Percentiles rank a stretch among this genome's conserved stretches.
phyloP scores from a whole-genome alignment of 2,329 filamentous ascomycete genomes.

The Pseudogymnoascus sp. region DNA sequence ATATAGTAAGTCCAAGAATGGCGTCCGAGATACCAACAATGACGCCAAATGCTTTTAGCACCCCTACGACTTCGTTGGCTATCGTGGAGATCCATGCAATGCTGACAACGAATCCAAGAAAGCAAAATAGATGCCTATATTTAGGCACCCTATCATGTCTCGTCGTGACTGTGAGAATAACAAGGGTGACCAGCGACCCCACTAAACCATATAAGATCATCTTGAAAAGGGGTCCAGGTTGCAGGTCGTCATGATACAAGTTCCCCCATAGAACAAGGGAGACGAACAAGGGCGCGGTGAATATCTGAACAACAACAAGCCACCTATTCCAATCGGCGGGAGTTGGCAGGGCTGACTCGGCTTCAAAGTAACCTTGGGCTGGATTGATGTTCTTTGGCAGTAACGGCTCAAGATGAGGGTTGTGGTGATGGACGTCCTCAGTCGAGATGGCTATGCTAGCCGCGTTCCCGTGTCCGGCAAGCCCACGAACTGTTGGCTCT shows the following conservation, averaged over 20 bases:
- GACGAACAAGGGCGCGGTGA: slow-evolving; percentile 79
- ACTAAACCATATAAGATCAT: slow-evolving; percentile 58
- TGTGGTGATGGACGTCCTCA: slow-evolving; percentile 21
- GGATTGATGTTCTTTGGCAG: slow-evolving; percentile 13
- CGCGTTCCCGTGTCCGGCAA: slow-evolving; percentile 26
- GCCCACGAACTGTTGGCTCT: slow-evolving; percentile 12
- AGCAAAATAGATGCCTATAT: slow-evolving; percentile 72
- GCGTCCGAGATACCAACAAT: slow-evolving; percentile 91
- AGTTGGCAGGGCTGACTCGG: slow-evolving; percentile 8
- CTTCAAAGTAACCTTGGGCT: not conserved
- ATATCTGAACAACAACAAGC: slow-evolving; percentile 77
- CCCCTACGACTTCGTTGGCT: slow-evolving; percentile 88
- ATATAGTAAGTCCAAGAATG: slow-evolving; percentile 87
- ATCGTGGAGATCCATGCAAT: slow-evolving; percentile 97
- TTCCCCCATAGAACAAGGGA: slow-evolving; percentile 69
- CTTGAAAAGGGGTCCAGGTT: slow-evolving; percentile 43
- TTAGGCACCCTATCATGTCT: slow-evolving; percentile 57
- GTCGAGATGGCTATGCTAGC: slow-evolving; percentile 27
- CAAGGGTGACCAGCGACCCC: slow-evolving; percentile 58
- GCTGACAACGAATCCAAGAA: slow-evolving; percentile 81
- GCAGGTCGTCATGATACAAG: slow-evolving; percentile 47
- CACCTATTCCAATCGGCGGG: slow-evolving; percentile 70
- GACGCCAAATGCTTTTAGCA: slow-evolving; percentile 86
- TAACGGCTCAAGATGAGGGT: slow-evolving; percentile 16
- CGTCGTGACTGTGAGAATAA: slow-evolving; percentile 59